These are phyloP conservation scores for Globisporangium spiculum DNA, from an alignment of 352 stramenopile species.

Conservation along the genomic window DNA sequence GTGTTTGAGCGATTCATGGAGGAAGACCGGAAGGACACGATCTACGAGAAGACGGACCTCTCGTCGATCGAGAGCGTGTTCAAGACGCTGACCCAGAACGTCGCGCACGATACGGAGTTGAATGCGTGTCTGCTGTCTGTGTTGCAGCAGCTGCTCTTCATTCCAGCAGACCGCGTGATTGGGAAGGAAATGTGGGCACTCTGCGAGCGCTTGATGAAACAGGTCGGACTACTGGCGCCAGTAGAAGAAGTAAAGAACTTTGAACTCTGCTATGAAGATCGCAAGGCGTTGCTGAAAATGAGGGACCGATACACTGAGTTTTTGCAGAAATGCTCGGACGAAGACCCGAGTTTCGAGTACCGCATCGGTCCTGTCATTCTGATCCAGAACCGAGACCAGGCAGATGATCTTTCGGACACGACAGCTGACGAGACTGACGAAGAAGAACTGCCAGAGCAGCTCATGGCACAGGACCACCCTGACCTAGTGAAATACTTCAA, in stretches of 20 bases:
- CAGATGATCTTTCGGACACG: slow-evolving; percentile 53
- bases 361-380: slow-evolving; percentile 73
- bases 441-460: slow-evolving; percentile 36
- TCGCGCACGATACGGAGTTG: slow-evolving; percentile 60
- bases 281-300: slow-evolving; percentile 71
- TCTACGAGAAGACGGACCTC: slow-evolving; percentile 80
- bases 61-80: slow-evolving; percentile 71
- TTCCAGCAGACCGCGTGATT: slow-evolving; percentile 74
- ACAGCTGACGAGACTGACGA: slow-evolving; percentile 69
- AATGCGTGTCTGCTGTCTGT: slow-evolving; percentile 76
- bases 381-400: slow-evolving; percentile 69
- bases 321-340: slow-evolving; percentile 61
- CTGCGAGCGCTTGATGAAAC: slow-evolving; percentile 72
- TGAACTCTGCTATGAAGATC: slow-evolving; percentile 78
- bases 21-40: slow-evolving; percentile 83
- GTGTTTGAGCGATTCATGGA: slow-evolving; percentile 88
- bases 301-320: slow-evolving; percentile 77
- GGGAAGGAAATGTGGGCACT: slow-evolving; percentile 88
- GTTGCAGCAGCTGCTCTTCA: slow-evolving; percentile 84
- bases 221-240: slow-evolving; percentile 70
- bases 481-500: slow-evolving; percentile 79
- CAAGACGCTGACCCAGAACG: slow-evolving; percentile 46
- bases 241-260: slow-evolving; percentile 81
- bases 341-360: slow-evolving; percentile 66
- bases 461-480: slow-evolving; percentile 57